phyloP scores from a whole-genome alignment of 1,284 basidiomycete species.

The Puccinia hordei region DNA sequence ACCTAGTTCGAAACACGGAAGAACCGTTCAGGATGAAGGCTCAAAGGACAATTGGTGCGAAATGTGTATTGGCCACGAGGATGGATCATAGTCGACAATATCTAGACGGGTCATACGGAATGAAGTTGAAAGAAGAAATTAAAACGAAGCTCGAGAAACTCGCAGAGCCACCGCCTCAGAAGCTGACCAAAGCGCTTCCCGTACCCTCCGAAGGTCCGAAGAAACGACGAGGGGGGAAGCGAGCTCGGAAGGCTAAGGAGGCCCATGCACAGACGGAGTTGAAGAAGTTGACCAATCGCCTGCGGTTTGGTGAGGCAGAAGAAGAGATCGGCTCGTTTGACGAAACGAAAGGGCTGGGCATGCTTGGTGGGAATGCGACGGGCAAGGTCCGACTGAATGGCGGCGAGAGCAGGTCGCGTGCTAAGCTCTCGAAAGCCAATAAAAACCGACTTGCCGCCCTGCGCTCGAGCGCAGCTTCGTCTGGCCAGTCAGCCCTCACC shows the following conservation, averaged over 20 bases:
- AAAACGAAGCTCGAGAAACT: constrained; percentile 88
- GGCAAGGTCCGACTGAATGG: constrained; percentile 83
- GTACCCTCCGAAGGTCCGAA: constrained; percentile 93
- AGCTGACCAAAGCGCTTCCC: constrained; percentile 91
- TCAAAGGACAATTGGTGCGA: constrained; percentile 89
- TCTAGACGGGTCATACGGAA: constrained; percentile 72
- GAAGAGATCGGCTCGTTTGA: constrained; percentile 95
- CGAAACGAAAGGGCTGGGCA: constrained; percentile 92
- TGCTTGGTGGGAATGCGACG: constrained; percentile 76
- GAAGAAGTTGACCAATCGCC: constrained; percentile 92
- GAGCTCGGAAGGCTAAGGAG: constrained; percentile 94
- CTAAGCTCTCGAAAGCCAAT: constrained; percentile 94
- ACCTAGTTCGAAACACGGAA: constrained; percentile 79
- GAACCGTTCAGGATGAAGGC: constrained; percentile 90
- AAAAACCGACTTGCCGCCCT: constrained; percentile 69
- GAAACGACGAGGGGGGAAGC: constrained; percentile 84
- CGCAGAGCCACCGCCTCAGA: constrained; percentile 88
- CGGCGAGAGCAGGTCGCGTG: constrained; percentile 87
- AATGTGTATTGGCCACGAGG: constrained; percentile 82
- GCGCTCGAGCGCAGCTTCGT: constrained; percentile 63
- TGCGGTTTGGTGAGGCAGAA: constrained; percentile 93
- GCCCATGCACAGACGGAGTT: constrained; percentile 95
- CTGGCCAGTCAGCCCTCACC: constrained; percentile 54
- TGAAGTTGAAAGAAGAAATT: constrained; percentile 77
- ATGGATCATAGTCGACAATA: constrained; percentile 80